Evolutionary conservation across 2,329 filamentous ascomycete species (phyloP), one percentile per base, ranked within the genome.

Genomic region (Cladosporium sp.): DNA sequence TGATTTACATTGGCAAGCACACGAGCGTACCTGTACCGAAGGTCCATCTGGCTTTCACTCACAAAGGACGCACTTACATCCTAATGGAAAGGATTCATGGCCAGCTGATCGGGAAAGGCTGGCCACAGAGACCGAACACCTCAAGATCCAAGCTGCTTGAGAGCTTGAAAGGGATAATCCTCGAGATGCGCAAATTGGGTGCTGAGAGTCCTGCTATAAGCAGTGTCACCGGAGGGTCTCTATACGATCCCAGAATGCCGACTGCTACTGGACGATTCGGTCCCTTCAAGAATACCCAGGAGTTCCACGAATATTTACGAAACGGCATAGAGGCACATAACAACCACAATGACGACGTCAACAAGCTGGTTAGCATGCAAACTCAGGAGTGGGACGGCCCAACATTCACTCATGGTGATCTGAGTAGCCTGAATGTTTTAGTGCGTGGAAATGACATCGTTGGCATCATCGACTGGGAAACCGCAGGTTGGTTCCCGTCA

Each of bases 351-450:
- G 12, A 27, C 3, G 40, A 42, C 4, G 40, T 42, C 20, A 7
- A 7, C 9, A 15, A 42, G 3, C 40, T 42, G 4, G 29, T 42
- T 13, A 9, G 13, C 20, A 7, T 42, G 20, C 40, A 42, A 7
- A 12, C 9, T 17, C 20, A 29, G 40, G 13, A 42, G 5, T 42
- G 40, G 40, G 40, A 29, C 6, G 12, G 20, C 4, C 68, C 70
- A 18, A 67, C 73, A 1, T 73, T 81, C 52, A 76, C 76, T 1
- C 77, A 81, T 63, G 71, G 71, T 3, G 78, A 82, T 58, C 64
- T 82, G 7, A 40, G 47, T 29, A 24, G 37, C 12, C 57, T 59
- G 18, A 78, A 78, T 53, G 72, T 78, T 39, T 53, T 78, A 8
- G 59, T 69, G 38, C 60, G 60, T 6, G 69, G 64, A 4, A 68